These are phyloP conservation scores for Coleophoma eucalyptorum DNA, from an alignment of 2,329 filamentous ascomycete species.

Conservation along the genomic window DNA sequence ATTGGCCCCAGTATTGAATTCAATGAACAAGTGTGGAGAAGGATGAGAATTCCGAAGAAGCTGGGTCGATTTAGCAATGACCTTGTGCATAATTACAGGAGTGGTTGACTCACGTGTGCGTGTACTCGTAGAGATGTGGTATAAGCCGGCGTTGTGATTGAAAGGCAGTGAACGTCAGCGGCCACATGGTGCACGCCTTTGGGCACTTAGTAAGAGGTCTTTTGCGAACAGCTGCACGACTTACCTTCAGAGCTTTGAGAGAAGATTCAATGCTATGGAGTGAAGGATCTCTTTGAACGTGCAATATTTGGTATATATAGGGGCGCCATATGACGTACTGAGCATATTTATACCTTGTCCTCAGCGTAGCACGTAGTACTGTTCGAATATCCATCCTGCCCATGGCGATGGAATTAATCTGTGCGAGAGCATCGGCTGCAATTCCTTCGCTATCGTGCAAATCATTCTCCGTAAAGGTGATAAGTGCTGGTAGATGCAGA, in stretches of 20 bases:
- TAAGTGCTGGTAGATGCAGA: background rate
- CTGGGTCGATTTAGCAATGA: background rate
- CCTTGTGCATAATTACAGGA: background rate
- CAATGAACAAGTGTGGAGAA: background rate
- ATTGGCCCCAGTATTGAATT: background rate
- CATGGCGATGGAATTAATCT: background rate
- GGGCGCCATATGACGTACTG: conserved; percentile 5
- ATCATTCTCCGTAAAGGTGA: background rate
- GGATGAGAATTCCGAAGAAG: background rate
- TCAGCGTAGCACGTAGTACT: background rate
- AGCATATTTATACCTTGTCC: conserved; percentile 6
- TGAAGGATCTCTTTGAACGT: background rate
- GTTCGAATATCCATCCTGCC: background rate
- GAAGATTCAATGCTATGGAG: background rate
- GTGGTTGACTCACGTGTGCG: background rate
- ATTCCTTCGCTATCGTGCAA: no score
- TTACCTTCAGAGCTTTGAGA: background rate
- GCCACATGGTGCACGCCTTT: background rate
- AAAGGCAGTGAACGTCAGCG: background rate
- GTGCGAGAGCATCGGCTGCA: background rate
- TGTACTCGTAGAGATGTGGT: conserved; percentile 4
- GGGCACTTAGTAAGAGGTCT: no score
- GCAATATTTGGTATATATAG: conserved; percentile 4
- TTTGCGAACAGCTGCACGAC: no score
- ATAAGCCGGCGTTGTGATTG: background rate